phyloP scores from a whole-genome alignment of 352 stramenopile genomes.

The Phytophthora lateralis region DNA sequence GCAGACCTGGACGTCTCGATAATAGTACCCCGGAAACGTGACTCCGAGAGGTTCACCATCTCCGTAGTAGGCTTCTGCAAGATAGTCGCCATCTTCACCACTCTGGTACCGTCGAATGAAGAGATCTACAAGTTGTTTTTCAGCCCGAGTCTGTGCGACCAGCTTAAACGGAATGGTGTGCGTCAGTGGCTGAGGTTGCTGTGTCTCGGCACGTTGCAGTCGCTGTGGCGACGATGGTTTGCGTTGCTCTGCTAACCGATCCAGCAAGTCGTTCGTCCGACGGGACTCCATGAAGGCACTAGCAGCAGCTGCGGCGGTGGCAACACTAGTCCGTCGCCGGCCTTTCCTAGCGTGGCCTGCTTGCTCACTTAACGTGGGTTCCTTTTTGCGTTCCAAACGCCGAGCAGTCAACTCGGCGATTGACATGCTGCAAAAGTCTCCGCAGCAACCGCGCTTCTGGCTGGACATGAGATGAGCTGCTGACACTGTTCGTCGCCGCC shows the following conservation, averaged over 20 bases:
- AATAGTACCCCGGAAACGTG: slow-evolving; percentile 85
- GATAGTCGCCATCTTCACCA: slow-evolving; percentile 77
- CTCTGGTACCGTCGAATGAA: slow-evolving; percentile 81
- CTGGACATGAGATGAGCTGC: slow-evolving; percentile 74
- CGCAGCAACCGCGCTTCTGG: slow-evolving; percentile 73
- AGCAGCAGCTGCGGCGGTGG: slow-evolving; percentile 54
- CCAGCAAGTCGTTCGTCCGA: slow-evolving; percentile 29
- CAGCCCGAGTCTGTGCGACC: slow-evolving; percentile 75
- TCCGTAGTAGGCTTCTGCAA: slow-evolving; percentile 77
- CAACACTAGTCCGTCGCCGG: slow-evolving; percentile 50
- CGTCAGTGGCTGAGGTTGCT: slow-evolving; percentile 21
- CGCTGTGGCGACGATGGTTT: slow-evolving; percentile 48
- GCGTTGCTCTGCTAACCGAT: slow-evolving; percentile 17
- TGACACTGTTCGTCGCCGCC: slow-evolving; percentile 53
- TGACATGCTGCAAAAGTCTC: slow-evolving; percentile 69
- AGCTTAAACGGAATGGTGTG: slow-evolving; percentile 82
- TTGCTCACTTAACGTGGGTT: slow-evolving; percentile 14
- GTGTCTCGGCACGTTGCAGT: slow-evolving; percentile 33
- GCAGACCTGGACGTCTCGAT: slow-evolving; percentile 82
- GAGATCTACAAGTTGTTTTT: slow-evolving; percentile 81
- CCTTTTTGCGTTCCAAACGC: slow-evolving; percentile 47
- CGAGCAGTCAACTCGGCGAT: slow-evolving; percentile 44
- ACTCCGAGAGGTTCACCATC: slow-evolving; percentile 74
- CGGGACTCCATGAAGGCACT: slow-evolving; percentile 60
- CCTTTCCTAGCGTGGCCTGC: slow-evolving; percentile 16